A percentile compares a stretch with the other conserved stretches of the same genome.
These are phyloP conservation scores for Corymbia maculata DNA, from an alignment of 345 rosid genomes.

Conservation along the genomic window DNA sequence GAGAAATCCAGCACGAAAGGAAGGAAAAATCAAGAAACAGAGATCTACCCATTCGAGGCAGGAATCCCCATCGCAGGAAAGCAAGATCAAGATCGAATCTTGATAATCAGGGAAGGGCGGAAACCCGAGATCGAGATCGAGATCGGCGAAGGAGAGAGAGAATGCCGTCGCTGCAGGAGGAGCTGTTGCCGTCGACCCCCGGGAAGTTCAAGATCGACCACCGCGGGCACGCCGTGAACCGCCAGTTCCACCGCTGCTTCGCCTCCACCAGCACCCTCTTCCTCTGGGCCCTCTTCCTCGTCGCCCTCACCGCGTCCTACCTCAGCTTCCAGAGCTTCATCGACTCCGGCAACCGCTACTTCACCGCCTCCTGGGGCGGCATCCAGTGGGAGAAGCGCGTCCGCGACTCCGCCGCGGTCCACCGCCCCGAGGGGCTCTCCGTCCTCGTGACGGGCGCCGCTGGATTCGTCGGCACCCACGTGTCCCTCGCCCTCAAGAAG, in stretches of 20 bases:
- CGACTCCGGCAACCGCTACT: constrained; percentile 22
- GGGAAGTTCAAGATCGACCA: constrained; percentile 46
- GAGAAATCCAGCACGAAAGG: neutral
- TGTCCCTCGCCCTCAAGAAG: constrained; percentile 17
- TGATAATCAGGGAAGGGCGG: neutral
- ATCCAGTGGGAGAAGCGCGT: constrained; percentile 24
- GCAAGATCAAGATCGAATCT: neutral
- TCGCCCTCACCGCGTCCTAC: constrained; percentile 42
- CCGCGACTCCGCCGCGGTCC: constrained; percentile 14
- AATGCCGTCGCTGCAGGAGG: constrained; percentile 33
- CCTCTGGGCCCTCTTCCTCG: constrained; percentile 39
- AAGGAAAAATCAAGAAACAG: neutral
- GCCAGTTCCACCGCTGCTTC: constrained; percentile 39
- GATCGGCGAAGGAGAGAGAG: neutral
- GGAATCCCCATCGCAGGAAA: neutral
- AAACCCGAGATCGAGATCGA: neutral
- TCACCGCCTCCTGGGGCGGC: constrained; percentile 26
- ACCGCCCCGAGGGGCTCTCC: constrained; percentile 15
- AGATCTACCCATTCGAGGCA: neutral
- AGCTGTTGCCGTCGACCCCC: constrained; percentile 41
- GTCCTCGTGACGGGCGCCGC: constrained; percentile 30
- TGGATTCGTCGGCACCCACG: constrained; percentile 26
- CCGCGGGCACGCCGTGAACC: constrained; percentile 10
- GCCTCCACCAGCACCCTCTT: constrained; percentile 38
- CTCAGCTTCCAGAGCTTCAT: constrained; percentile 36